Conservation (phyloP, 305 asterid genomes). For the Fraxinus floribunda region DNA sequence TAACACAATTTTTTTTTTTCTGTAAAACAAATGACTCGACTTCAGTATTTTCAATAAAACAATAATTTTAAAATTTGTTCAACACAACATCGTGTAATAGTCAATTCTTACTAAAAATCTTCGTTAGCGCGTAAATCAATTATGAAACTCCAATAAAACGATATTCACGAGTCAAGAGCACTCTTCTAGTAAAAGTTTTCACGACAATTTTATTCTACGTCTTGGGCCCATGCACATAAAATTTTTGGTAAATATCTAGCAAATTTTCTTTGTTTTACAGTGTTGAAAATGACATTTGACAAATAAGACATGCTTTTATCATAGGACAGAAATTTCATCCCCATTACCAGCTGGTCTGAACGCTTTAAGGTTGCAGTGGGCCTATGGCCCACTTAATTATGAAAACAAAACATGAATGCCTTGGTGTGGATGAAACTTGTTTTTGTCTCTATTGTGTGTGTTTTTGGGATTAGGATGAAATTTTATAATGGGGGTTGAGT, state of each 20-base stretch:
- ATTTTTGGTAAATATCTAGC: background rate
- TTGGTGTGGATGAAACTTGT: conserved; percentile 13
- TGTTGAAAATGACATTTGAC: background rate
- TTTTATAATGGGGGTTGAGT: background rate
- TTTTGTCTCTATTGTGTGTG: background rate
- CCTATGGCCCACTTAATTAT: background rate
- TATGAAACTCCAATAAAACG: background rate
- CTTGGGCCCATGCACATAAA: background rate
- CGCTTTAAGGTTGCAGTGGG: background rate
- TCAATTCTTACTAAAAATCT: background rate
- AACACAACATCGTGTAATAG: background rate
- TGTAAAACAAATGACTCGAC: background rate
- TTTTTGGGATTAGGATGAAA: background rate
- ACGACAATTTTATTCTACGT: background rate
- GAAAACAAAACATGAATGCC: background rate
- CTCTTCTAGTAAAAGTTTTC: background rate
- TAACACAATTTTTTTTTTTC: background rate
- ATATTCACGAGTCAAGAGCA: background rate
- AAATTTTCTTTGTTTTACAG: background rate
- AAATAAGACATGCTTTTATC: background rate
- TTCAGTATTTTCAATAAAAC: background rate
- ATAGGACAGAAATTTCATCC: background rate
- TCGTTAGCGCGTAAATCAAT: background rate
- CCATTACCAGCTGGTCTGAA: background rate
- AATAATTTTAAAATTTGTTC: background rate